phyloP scores from a whole-genome alignment of 2,329 filamentous ascomycete species.

The Monosporascus sp. region DNA sequence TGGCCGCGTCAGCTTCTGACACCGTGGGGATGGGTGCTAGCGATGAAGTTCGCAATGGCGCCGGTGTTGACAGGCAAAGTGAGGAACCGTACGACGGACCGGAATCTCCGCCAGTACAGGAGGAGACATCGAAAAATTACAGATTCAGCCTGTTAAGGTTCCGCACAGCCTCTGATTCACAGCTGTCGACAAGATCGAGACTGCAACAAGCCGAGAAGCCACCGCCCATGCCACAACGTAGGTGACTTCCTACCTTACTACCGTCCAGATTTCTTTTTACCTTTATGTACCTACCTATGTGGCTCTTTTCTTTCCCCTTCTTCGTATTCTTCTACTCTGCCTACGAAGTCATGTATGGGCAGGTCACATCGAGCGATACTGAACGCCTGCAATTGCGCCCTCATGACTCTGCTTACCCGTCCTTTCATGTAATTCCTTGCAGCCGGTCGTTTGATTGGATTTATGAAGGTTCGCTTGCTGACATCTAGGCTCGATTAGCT shows the following conservation, averaged over 20 bases:
- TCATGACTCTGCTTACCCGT: too few species aligned
- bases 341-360: too few species aligned
- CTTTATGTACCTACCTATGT: not conserved
- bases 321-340: constrained; percentile 2
- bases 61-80: constrained; percentile 17
- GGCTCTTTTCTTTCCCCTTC: not conserved
- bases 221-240: constrained; percentile 56
- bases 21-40: constrained; percentile 4
- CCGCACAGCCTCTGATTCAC: constrained; percentile 88
- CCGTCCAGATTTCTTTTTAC: too few species aligned
- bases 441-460: not conserved
- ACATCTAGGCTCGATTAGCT: constrained; percentile 35
- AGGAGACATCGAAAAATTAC: constrained; percentile 50
- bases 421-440: too few species aligned
- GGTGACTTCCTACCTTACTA: constrained; percentile 14
- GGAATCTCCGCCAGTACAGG: constrained; percentile 46
- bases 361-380: too few species aligned
- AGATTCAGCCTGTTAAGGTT: constrained; percentile 72
- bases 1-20: constrained; percentile 1
- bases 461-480: constrained; percentile 10
- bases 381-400: too few species aligned
- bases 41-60: constrained; percentile 4
- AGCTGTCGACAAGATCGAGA: constrained; percentile 71
- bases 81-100: constrained; percentile 31
- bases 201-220: constrained; percentile 54